Conservation (phyloP, 441 rosid genomes). For the Eutrema salsugineum region DNA sequence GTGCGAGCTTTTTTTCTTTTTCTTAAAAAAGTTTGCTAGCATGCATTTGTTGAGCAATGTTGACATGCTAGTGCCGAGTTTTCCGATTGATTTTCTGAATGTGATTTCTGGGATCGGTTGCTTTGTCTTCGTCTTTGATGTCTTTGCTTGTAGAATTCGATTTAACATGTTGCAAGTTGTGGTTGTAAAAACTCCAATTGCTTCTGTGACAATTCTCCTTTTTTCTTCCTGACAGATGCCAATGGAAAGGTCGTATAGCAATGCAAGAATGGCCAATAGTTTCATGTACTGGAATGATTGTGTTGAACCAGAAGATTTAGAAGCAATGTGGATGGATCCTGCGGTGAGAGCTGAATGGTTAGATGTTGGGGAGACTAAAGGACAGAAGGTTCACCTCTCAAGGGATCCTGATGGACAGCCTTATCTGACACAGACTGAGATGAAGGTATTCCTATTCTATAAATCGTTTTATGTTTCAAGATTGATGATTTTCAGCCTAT, state of each 20-base stretch:
- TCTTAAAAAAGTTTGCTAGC: neutral
- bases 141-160: neutral
- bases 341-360: slow-evolving; percentile 80
- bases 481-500: neutral
- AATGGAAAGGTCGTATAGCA: slow-evolving; percentile 29
- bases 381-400: slow-evolving; percentile 81
- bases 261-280: slow-evolving; percentile 56
- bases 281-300: slow-evolving; percentile 92
- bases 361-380: slow-evolving; percentile 78
- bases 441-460: slow-evolving; percentile 51
- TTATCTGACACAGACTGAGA: slow-evolving; percentile 86
- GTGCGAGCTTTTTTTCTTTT: neutral
- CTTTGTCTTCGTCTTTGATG: neutral
- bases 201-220: neutral
- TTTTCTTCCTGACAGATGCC: slow-evolving; percentile 14
- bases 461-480: neutral
- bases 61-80: neutral
- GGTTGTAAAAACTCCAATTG: slow-evolving; percentile 1
- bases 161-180: too few species aligned
- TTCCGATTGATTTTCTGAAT: neutral
- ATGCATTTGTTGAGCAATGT: slow-evolving; percentile 8
- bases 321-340: slow-evolving; percentile 82
- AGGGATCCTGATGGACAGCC: slow-evolving; percentile 95
- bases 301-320: slow-evolving; percentile 59
- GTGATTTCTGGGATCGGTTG: neutral